These are phyloP conservation scores for Solanum dulcamara DNA, from an alignment of 257 asterid genomes.

Conservation along the genomic window DNA sequence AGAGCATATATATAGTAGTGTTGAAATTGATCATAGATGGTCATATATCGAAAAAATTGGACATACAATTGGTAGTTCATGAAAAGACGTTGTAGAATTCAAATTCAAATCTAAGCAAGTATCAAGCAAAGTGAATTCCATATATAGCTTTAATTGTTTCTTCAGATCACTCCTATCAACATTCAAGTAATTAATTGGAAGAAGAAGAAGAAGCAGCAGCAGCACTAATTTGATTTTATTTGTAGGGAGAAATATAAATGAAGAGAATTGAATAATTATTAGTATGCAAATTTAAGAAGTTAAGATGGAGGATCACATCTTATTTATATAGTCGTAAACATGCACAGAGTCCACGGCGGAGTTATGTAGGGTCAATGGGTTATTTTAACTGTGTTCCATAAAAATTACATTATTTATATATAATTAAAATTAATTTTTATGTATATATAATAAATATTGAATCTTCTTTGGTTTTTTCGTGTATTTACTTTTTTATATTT, in stretches of 20 bases:
- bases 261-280: background rate
- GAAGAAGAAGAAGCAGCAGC: background rate
- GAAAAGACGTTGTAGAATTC: conserved; percentile 26
- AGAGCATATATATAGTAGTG: background rate
- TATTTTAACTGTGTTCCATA: no score
- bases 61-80: conserved; percentile 31
- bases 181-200: background rate
- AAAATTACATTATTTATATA: no score
- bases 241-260: background rate
- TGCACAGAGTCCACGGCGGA: no score
- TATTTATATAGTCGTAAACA: no score
- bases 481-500: no score
- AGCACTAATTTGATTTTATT: background rate
- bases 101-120: conserved; percentile 60
- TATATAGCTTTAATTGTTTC: background rate
- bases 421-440: no score
- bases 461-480: no score
- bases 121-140: conserved; percentile 59
- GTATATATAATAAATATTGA: no score
- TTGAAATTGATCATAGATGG: background rate
- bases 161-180: background rate
- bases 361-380: no score
- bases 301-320: background rate
- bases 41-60: background rate
- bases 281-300: background rate